Percentiles rank a stretch among this genome's conserved stretches.
Conservation (phyloP, 345 rosid genomes). For the Dipteronia sinensis region DNA sequence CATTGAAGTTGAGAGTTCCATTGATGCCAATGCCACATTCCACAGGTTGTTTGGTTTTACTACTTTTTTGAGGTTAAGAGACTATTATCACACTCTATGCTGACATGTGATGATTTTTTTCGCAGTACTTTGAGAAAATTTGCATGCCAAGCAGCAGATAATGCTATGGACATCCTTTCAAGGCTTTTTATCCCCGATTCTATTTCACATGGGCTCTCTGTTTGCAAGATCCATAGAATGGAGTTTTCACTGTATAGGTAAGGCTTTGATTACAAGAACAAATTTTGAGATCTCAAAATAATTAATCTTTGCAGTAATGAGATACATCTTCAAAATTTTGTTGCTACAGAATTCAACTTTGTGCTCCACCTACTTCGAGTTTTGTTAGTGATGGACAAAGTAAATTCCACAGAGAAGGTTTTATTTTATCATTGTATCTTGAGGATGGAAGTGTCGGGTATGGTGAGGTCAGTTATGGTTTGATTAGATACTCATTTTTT, state of each 20-base stretch:
- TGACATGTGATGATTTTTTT: conserved; percentile 33
- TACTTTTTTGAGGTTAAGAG: conserved; percentile 17
- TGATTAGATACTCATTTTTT: conserved; percentile 1
- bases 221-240: conserved; percentile 52
- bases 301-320: background rate
- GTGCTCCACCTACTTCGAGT: conserved; percentile 70
- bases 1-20: conserved; percentile 88
- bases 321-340: conserved; percentile 23
- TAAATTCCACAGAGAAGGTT: conserved; percentile 68
- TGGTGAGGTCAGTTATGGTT: conserved; percentile 73
- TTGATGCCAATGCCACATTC: conserved; percentile 60
- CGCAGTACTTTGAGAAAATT: conserved; percentile 62
- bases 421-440: conserved; percentile 69
- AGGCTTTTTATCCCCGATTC: conserved; percentile 43
- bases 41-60: conserved; percentile 59
- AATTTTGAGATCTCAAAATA: background rate
- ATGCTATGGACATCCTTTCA: conserved; percentile 45
- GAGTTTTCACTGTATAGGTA: conserved; percentile 77
- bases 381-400: conserved; percentile 29
- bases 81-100: conserved; percentile 26
- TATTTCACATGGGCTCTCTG: conserved; percentile 28
- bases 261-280: conserved; percentile 12
- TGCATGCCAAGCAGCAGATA: conserved; percentile 63
- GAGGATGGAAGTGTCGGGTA: conserved; percentile 83
- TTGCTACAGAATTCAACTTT: conserved; percentile 61